phyloP scores from a whole-genome alignment of 2,329 filamentous ascomycete species.

The Arthrobotrys musiformis region DNA sequence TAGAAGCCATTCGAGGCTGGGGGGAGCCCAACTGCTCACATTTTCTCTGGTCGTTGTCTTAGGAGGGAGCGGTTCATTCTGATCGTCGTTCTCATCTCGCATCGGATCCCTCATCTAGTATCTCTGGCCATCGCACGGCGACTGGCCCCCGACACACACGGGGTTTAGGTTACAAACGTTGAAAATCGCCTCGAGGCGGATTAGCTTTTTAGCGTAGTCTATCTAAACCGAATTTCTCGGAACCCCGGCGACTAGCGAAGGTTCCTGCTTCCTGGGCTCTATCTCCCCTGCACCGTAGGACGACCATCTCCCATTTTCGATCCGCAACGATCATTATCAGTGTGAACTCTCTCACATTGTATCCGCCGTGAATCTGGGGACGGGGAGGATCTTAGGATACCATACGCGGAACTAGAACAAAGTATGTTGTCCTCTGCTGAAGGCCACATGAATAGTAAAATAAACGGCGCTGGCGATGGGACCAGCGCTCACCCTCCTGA shows the following conservation, averaged over 20 bases:
- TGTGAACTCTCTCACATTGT: neutral
- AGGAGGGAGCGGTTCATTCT: neutral
- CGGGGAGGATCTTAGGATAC: conserved; percentile 15
- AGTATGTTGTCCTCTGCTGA: conserved; percentile 45
- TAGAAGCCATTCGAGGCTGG: neutral
- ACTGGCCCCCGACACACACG: conserved; percentile 27
- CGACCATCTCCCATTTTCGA: neutral
- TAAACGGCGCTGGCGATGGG: conserved; percentile 45
- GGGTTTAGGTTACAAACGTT: conserved; percentile 43
- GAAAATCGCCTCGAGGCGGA: conserved; percentile 41
- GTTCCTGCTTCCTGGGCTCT: neutral
- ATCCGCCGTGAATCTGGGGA: conserved; percentile 11
- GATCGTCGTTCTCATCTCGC: conserved; percentile 10
- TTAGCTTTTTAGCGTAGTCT: conserved; percentile 17
- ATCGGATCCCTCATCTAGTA: conserved; percentile 14
- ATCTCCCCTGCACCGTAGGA: neutral
- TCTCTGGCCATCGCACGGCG: conserved; percentile 1
- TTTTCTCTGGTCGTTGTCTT: conserved; percentile 20
- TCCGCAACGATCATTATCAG: too few relatives aligned
- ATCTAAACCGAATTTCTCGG: neutral
- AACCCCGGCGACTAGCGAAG: conserved; percentile 25
- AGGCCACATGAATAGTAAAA: conserved; percentile 36
- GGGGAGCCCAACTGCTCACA: conserved; percentile 14
- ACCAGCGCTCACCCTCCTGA: conserved; percentile 32
- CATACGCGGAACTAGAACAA: conserved; percentile 1